Conservation (phyloP, 176 grass and related monocot species). For the Otatea glauca region DNA sequence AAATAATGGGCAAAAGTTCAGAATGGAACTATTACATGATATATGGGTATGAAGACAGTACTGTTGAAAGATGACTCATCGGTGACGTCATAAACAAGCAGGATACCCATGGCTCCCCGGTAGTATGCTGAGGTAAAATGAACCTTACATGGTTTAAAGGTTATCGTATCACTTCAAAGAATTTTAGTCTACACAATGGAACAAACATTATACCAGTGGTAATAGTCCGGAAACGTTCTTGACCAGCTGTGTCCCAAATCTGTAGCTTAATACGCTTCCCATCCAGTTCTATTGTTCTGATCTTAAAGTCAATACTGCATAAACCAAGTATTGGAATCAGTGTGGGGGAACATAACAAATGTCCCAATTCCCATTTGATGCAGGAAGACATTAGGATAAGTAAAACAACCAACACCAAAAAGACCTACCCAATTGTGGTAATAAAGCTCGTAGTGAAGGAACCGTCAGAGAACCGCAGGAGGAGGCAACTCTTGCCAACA, state of each 20-base stretch:
- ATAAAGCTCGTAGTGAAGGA: constrained; percentile 98
- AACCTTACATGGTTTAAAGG: constrained; percentile 18
- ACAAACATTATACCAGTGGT: constrained; percentile 70
- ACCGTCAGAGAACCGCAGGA: constrained; percentile 91
- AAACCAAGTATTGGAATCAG: constrained; percentile 33
- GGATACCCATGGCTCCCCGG: constrained; percentile 94
- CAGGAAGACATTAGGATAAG: constrained; percentile 1
- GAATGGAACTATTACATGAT: constrained; percentile 5
- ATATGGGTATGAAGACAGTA: constrained; percentile 47
- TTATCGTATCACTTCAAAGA: background rate
- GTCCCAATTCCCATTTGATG: background rate
- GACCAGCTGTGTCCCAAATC: constrained; percentile 95
- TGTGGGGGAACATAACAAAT: background rate
- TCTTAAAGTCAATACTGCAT: constrained; percentile 91
- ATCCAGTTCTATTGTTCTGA: constrained; percentile 92
- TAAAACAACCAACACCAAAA: constrained; percentile 24
- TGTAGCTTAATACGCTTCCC: constrained; percentile 93
- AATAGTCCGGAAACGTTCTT: constrained; percentile 96
- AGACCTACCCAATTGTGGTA: constrained; percentile 82
- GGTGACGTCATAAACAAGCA: constrained; percentile 96
- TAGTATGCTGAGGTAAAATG: constrained; percentile 80
- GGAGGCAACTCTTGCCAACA: constrained; percentile 98
- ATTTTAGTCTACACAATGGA: background rate
- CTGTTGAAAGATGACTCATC: constrained; percentile 99
- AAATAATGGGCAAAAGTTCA: constrained; percentile 41